These are phyloP conservation scores for Ophioceras dolichostomum DNA, from an alignment of 2,329 filamentous ascomycete species.

Conservation along the genomic window DNA sequence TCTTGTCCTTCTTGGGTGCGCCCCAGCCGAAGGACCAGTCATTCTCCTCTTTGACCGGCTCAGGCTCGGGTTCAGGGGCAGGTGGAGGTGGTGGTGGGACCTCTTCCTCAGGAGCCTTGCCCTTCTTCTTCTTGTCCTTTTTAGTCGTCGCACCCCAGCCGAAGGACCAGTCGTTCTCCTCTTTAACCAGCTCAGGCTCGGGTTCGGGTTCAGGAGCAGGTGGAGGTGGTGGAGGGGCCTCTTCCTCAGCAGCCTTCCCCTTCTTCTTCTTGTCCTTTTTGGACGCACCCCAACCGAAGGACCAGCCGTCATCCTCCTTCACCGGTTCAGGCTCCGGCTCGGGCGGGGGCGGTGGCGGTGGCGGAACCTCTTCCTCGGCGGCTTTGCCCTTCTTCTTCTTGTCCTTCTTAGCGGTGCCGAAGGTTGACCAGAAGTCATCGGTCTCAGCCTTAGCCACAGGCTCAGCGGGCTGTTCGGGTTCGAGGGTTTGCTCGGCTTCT, in stretches of 20 bases:
- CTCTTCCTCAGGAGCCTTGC: conserved; percentile 7
- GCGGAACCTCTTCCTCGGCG: background rate
- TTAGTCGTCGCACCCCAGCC: conserved; percentile 6
- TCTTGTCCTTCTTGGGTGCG: conserved; percentile 13
- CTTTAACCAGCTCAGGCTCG: conserved; percentile 4
- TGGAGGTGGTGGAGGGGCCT: conserved; percentile 2
- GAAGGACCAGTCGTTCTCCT: conserved; percentile 1
- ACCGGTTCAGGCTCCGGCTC: conserved; percentile 3
- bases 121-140: conserved; percentile 16
- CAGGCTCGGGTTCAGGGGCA: conserved; percentile 5
- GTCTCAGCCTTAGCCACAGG: conserved; percentile 6
- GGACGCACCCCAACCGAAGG: conserved; percentile 13
- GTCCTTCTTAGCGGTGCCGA: conserved; percentile 12
- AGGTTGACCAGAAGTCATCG: conserved; percentile 12
- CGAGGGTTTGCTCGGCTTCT: background rate
- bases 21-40: conserved; percentile 4
- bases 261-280: conserved; percentile 14
- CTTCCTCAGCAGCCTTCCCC: conserved; percentile 7
- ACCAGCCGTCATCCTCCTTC: conserved; percentile 14
- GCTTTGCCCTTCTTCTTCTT: conserved; percentile 9
- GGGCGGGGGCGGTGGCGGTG: conserved; percentile 1
- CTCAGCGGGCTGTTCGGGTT: conserved; percentile 5
- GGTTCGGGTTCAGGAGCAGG: conserved; percentile 3
- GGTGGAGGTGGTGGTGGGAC: conserved; percentile 6
- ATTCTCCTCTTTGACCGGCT: conserved; percentile 3